Evolutionary conservation across 2,329 filamentous ascomycete genomes (phyloP).

Genomic region (Arthrobotrys sphaeroides): DNA sequence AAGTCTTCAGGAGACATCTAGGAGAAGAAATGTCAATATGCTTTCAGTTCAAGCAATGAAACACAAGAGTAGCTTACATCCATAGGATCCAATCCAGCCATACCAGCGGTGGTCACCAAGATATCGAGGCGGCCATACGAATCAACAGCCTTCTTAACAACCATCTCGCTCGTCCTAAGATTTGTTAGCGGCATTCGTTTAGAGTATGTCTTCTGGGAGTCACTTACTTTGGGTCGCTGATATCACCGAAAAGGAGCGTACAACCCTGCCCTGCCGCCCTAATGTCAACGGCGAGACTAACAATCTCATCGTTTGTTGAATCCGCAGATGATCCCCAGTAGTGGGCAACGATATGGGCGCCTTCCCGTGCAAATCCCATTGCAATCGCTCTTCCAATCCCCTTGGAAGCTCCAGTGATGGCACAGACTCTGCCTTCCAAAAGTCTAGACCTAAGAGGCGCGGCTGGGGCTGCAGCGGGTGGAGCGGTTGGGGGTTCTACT

Average conservation of each 20-base stretch:
- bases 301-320: constrained; percentile 58
- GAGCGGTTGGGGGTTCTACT: constrained; percentile 10
- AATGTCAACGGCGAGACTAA: constrained; percentile 58
- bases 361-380: constrained; percentile 71
- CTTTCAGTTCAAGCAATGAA: neutral
- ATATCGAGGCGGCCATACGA: constrained; percentile 70
- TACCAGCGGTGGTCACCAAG: constrained; percentile 71
- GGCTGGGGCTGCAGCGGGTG: constrained; percentile 32
- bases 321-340: constrained; percentile 57
- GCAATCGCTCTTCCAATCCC: constrained; percentile 77
- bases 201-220: neutral
- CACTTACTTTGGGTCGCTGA: constrained; percentile 56
- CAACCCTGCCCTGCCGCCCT: constrained; percentile 57
- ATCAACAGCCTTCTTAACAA: constrained; percentile 57
- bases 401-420: constrained; percentile 76
- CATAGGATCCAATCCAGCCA: constrained; percentile 47
- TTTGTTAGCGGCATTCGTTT: neutral
- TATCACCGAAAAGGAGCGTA: constrained; percentile 58
- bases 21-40: neutral
- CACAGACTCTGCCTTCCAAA: constrained; percentile 58
- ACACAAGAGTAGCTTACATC: constrained; percentile 37
- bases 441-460: constrained; percentile 55
- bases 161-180: constrained; percentile 56
- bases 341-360: constrained; percentile 63
- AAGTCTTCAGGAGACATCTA: constrained; percentile 48